These are phyloP conservation scores for Silene coronaria DNA, from an alignment of 179 eudicot species.

Conservation along the genomic window DNA sequence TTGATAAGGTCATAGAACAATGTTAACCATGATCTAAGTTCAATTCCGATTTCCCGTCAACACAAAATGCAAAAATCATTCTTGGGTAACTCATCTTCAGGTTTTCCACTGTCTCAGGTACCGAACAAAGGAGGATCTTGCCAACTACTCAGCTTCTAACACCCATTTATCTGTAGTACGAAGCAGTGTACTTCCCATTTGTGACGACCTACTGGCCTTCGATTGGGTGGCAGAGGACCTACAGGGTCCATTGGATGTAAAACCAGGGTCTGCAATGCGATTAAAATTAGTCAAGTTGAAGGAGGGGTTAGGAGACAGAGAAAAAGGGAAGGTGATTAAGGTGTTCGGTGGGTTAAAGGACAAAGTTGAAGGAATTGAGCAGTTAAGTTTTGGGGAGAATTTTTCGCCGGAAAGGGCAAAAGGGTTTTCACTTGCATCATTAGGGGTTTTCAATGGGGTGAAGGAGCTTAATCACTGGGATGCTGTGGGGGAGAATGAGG, in stretches of 20 bases:
- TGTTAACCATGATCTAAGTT: no score
- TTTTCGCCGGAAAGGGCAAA: conserved; percentile 67
- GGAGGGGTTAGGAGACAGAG: conserved; percentile 49
- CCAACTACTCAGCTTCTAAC: conserved; percentile 49
- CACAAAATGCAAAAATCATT: no score
- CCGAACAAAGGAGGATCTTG: conserved; percentile 51
- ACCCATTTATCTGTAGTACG: conserved; percentile 50
- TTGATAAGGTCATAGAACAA: no score
- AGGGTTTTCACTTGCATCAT: conserved; percentile 61
- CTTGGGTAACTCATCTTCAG: background rate
- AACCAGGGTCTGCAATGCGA: conserved; percentile 60
- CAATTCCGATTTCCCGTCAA: no score
- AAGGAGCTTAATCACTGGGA: conserved; percentile 37
- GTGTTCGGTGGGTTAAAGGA: conserved; percentile 53
- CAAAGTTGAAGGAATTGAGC: conserved; percentile 29
- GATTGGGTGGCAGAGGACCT: conserved; percentile 51
- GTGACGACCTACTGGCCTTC: conserved; percentile 65
- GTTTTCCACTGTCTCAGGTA: conserved; percentile 51
- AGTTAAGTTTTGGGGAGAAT: conserved; percentile 54
- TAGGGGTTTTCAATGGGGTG: conserved; percentile 47
- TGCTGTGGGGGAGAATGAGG: conserved; percentile 32
- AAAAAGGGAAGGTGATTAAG: conserved; percentile 38
- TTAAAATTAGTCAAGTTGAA: conserved; percentile 58
- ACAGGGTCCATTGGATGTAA: conserved; percentile 19
- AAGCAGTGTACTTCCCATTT: conserved; percentile 44